Evolutionary conservation across 441 rosid genomes (phyloP).

Genomic region (Gossypium schwendimanii): DNA sequence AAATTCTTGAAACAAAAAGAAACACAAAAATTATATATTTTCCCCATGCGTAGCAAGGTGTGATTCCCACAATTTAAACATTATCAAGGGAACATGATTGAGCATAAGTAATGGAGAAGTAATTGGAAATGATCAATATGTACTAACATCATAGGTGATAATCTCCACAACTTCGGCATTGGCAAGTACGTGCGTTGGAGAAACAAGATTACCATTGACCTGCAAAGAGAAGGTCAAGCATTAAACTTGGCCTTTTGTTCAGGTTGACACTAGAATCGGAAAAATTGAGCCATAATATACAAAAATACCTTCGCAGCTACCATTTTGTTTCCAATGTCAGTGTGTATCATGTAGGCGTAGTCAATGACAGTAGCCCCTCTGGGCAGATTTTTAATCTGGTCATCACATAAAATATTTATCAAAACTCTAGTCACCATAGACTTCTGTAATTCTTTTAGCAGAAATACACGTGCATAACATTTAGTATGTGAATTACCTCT

Average conservation of each 20-base stretch:
- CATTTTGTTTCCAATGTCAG: slow-evolving; percentile 96
- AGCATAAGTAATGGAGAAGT: background rate
- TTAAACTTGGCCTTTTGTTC: background rate
- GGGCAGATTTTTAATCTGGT: slow-evolving; percentile 88
- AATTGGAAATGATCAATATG: slow-evolving; percentile 13
- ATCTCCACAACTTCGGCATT: slow-evolving; percentile 99
- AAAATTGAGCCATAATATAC: background rate
- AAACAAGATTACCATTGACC: slow-evolving; percentile 93
- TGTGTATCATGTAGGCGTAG: slow-evolving; percentile 95
- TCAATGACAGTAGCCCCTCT: slow-evolving; percentile 93
- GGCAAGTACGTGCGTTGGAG: slow-evolving; percentile 71
- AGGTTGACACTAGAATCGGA: background rate
- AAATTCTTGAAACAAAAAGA: background rate
- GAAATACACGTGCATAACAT: slow-evolving; percentile 5
- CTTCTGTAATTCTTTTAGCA: background rate
- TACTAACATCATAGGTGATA: slow-evolving; percentile 78
- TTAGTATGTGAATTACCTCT: slow-evolving; percentile 43
- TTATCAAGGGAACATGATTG: background rate
- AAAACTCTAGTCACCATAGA: slow-evolving; percentile 12
- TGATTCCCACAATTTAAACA: background rate
- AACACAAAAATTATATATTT: background rate
- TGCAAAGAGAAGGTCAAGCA: slow-evolving; percentile 28
- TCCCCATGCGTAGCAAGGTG: background rate
- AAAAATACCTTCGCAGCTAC: slow-evolving; percentile 84
- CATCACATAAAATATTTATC: background rate